Base-by-base conservation (phyloP, 805 yeast genomes). In the Candida nitratophila region DNA sequence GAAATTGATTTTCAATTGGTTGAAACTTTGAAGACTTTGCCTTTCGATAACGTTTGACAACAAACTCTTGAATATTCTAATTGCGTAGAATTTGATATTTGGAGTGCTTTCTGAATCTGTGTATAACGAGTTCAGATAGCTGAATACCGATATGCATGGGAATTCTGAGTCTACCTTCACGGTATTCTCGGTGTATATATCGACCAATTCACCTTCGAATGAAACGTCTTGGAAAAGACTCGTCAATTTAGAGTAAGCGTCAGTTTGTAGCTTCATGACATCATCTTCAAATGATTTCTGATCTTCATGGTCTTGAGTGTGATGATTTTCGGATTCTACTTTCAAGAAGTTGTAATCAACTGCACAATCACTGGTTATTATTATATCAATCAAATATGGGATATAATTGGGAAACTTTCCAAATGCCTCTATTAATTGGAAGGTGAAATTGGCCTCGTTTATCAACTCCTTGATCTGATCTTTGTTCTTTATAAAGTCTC, bases 261-360 rank as follows among this genome's bases (percentile, higher is more conserved):
- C 39, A 24, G 19, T 20, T 21, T 53, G 55, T 20, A 53, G 44
- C 3, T 42, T 40, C 17, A 48, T 26, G 4, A 48, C 21, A 17
- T 37, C 37, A 3, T 45, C 39, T 37, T 50, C 53, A 7, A 41
- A 15, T 10, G 4, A 12, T 37, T 33, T 37, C 36, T 49, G 51
- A 8, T 39, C 8, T 11, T 22, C 16, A 21, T 40, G 16, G 14
- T 34, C 37, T 34, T 7, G 8, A n/a, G 22, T 8, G 8, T 20
- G 27, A 24, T 24, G 27, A 10, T 24, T 10, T 10, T 24, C 27
- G 10, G 10, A 7, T 24, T 24, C 16, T 11, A 17, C 5, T 26
- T 10, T n/a, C 33, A 70, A 47, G 44, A 64, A 68, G 27, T 62
- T 62, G 46, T 55, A 66, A 47, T 75, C 79, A 15, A 51, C 47